These are phyloP conservation scores for Ophiostoma populinum DNA, from an alignment of 2,329 filamentous ascomycete species.

Conservation along the genomic window DNA sequence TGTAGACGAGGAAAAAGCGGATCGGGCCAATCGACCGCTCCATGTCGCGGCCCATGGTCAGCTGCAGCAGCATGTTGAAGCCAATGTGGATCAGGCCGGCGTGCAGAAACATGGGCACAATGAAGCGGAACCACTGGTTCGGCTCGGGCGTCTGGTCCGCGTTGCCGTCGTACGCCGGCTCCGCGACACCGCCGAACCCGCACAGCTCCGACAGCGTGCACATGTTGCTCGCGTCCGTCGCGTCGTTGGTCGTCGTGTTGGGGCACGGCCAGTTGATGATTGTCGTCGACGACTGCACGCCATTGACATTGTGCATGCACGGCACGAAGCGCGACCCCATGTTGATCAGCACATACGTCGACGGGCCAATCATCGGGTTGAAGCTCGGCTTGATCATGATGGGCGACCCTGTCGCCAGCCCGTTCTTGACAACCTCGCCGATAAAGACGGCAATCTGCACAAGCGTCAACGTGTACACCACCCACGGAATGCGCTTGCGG, in stretches of 20 bases:
- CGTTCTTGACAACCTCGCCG: constrained; percentile 69
- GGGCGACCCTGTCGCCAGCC: constrained; percentile 46
- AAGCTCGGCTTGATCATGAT: constrained; percentile 71
- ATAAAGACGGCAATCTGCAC: constrained; percentile 77
- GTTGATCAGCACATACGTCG: constrained; percentile 77
- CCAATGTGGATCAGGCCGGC: constrained; percentile 86
- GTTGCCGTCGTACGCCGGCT: constrained; percentile 42
- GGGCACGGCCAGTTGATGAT: constrained; percentile 60
- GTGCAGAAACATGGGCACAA: constrained; percentile 87
- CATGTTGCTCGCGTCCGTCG: constrained; percentile 26
- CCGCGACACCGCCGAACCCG: constrained; percentile 61
- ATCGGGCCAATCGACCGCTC: constrained; percentile 77
- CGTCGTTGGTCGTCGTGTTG: constrained; percentile 47
- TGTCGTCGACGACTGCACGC: constrained; percentile 36
- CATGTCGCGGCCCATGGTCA: constrained; percentile 84
- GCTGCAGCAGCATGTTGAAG: constrained; percentile 84
- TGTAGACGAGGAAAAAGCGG: constrained; percentile 78
- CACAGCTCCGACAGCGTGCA: constrained; percentile 71
- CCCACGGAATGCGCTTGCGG: constrained; percentile 50
- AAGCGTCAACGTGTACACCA: constrained; percentile 63
- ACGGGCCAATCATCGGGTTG: constrained; percentile 96
- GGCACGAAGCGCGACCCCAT: constrained; percentile 88
- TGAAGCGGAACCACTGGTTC: constrained; percentile 95
- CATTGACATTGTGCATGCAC: constrained; percentile 76
- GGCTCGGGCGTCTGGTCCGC: constrained; percentile 41